These are phyloP conservation scores for Nosema muscidifuracis DNA, from an alignment of 371 early-diverging fungal genomes.

Conservation along the genomic window DNA sequence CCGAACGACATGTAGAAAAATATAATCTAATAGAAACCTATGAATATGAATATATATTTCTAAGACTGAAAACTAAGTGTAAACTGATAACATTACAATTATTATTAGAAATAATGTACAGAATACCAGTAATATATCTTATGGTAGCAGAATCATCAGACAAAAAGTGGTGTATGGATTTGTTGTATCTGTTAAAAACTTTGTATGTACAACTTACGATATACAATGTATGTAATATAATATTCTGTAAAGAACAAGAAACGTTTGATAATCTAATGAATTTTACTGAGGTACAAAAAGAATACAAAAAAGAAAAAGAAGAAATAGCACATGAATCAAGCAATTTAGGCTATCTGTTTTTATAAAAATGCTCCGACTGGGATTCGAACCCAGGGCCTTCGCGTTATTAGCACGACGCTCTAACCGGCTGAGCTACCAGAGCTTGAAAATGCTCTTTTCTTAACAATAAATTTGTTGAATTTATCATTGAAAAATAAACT, in stretches of 20 bases:
- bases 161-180: not conserved
- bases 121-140: not conserved
- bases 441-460: not conserved
- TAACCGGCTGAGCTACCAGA: slow-evolving; percentile 3
- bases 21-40: not conserved
- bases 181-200: not conserved
- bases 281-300: not conserved
- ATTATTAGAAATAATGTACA: not conserved
- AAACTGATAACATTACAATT: not conserved
- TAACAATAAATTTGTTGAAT: not conserved
- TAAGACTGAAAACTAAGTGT: not conserved
- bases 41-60: slow-evolving; percentile 4
- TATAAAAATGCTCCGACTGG: slow-evolving; percentile 8
- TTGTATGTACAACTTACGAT: not conserved
- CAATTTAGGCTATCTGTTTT: too few relatives aligned
- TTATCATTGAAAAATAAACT: not conserved
- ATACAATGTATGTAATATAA: not conserved
- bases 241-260: slow-evolving; percentile 6
- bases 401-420: slow-evolving; percentile 10
- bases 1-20: not conserved
- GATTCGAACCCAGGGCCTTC: slow-evolving; percentile 8
- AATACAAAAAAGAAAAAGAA: not conserved
- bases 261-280: slow-evolving; percentile 5
- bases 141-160: not conserved
- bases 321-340: too few relatives aligned